phyloP scores from a whole-genome alignment of 148 eudicot genomes.

The Vaccinium darrowii region DNA sequence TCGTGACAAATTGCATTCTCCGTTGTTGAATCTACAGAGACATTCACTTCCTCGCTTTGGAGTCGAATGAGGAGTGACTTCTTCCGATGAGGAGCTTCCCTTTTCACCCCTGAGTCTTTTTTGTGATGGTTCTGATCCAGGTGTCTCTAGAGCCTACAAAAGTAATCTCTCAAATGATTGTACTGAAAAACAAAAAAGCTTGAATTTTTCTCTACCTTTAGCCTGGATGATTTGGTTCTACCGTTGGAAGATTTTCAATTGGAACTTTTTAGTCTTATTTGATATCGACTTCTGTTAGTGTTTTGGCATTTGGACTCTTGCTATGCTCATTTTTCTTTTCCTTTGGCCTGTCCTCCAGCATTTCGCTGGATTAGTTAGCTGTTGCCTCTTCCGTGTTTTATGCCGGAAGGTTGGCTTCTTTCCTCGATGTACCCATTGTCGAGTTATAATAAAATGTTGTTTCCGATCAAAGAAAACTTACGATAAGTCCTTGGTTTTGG shows the following conservation, averaged over 20 bases:
- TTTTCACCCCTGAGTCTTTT: not conserved
- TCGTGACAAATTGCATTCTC: not conserved
- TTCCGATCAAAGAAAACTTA: not conserved
- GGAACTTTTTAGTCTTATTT: too few relatives aligned
- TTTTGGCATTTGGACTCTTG: too few relatives aligned
- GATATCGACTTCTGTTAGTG: too few relatives aligned
- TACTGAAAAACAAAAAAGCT: not conserved
- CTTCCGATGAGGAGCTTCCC: not conserved
- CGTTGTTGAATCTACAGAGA: not conserved
- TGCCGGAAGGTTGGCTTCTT: too few relatives aligned
- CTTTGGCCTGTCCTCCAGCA: too few relatives aligned
- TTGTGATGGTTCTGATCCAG: not conserved
- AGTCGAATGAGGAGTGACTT: not conserved
- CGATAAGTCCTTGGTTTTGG: not conserved
- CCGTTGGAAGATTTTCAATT: too few relatives aligned
- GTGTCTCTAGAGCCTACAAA: not conserved
- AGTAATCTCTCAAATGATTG: not conserved
- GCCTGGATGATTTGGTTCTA: too few relatives aligned
- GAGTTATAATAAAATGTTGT: too few relatives aligned
- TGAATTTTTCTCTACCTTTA: not conserved
- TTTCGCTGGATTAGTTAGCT: too few relatives aligned
- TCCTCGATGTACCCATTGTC: too few relatives aligned
- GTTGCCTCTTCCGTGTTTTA: too few relatives aligned
- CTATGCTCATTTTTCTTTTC: too few relatives aligned
- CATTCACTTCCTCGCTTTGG: not conserved